phyloP scores from a whole-genome alignment of 2,329 filamentous ascomycete genomes.

The Parastagonospora avenae region DNA sequence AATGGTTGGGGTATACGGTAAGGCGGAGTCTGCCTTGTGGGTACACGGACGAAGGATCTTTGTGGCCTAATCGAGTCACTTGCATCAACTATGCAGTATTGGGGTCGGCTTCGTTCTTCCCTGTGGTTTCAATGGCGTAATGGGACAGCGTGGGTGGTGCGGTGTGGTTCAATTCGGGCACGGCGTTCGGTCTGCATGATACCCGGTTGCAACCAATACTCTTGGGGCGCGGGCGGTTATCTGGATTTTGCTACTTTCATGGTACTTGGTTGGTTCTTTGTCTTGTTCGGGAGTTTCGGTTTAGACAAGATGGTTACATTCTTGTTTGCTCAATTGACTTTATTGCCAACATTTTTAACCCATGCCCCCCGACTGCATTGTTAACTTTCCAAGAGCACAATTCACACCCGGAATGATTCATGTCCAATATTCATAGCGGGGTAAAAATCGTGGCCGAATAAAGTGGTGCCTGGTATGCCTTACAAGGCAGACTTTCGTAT shows the following conservation, averaged over 20 bases:
- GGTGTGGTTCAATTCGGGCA: neutral
- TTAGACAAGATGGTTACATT: neutral
- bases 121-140: neutral
- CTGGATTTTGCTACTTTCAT: neutral
- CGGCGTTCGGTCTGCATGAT: neutral
- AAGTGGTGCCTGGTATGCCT: constrained; percentile 1
- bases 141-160: neutral
- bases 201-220: neutral
- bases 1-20: neutral
- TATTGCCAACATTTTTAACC: too few species aligned
- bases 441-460: too few species aligned
- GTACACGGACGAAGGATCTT: neutral
- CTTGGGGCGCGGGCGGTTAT: neutral
- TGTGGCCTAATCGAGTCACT: neutral
- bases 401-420: neutral
- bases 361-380: too few species aligned
- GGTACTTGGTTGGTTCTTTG: neutral
- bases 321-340: neutral
- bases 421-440: neutral
- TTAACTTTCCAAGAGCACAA: neutral
- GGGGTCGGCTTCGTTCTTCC: neutral
- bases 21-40: constrained; percentile 1
- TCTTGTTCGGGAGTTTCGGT: neutral
- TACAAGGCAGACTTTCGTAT: constrained; percentile 4
- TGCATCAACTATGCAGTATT: neutral